Evolutionary conservation across 345 rosid genomes (phyloP), one percentile per base, ranked within the genome.

Genomic region (Carallia pectinifolia): DNA sequence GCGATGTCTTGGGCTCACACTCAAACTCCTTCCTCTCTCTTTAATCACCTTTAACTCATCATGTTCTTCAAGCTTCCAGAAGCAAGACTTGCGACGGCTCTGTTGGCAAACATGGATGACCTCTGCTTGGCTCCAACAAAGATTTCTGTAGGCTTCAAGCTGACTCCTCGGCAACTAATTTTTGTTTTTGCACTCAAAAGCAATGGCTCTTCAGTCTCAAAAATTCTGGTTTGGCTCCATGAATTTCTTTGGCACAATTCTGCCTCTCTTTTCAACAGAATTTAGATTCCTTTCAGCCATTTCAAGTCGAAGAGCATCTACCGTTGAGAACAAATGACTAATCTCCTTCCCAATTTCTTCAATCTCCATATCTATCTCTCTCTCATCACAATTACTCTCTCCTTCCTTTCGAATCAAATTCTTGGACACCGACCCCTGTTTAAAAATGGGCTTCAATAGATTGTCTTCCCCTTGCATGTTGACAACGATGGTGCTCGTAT

Each of bases 101-200:
- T 85, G 88, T 66, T 81, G 82, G 6, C 96, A 83, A 66, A 84
- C 74, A 3, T 97, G 92, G 65, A 55, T 58, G n/a, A 81, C 77
- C 60, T 90, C 9, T 79, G 77, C 76, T 80, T 85, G 31, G 74
- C 58, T 0, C 84, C 86, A 7, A 87, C 79, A 69, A 70, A 79
- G 13, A 95, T 90, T 87, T 95, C 98, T 18, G 81, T 77, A 5
- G 99, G 99, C 44, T 97, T 93, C 61, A 95, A 60, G 74, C 99
- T 95, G 31, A 90, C 77, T 4, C 98, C 99, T 79, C 97, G 84
- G 4, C 97, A 82, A 5, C 66, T 82, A 47, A 77, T 6, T 70
- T 74, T 87, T 7, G 84, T 36, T 78, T 85, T 83, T 29, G 84
- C 48, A 48, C 78, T 82, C 7, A 86, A 67, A 50, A 81, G 38